These are phyloP conservation scores for Eragrostis nindensis DNA, from an alignment of 176 grass and related monocot species.

Conservation along the genomic window DNA sequence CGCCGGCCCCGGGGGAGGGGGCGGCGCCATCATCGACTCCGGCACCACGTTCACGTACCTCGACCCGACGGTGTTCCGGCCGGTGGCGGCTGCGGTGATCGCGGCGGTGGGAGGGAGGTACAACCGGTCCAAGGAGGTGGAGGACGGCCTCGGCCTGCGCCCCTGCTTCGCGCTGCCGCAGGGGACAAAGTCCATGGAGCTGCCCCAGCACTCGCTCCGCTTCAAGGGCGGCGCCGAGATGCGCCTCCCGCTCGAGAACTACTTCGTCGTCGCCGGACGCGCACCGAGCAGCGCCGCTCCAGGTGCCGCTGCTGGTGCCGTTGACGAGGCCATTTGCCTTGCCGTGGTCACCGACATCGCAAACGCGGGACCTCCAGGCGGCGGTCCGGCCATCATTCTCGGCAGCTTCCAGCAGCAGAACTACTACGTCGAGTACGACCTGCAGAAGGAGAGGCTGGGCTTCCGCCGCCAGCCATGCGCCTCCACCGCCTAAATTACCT, in stretches of 20 bases:
- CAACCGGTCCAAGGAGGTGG: constrained; percentile 55
- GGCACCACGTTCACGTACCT: constrained; percentile 90
- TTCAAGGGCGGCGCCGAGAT: constrained; percentile 70
- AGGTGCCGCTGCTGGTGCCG: too few species aligned
- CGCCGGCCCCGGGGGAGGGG: constrained; percentile 35
- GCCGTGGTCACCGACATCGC: constrained; percentile 61
- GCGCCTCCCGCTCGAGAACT: constrained; percentile 83
- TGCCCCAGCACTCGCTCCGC: constrained; percentile 63
- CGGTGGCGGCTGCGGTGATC: constrained; percentile 43
- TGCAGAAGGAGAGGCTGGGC: constrained; percentile 61
- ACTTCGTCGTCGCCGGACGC: constrained; percentile 51
- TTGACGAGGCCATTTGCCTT: constrained; percentile 64
- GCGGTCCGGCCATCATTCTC: constrained; percentile 75
- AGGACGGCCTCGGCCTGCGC: constrained; percentile 56
- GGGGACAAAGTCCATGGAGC: constrained; percentile 36
- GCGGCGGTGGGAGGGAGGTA: constrained; percentile 48
- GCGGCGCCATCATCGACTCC: constrained; percentile 85
- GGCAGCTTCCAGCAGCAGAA: constrained; percentile 97
- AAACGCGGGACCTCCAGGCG: neutral
- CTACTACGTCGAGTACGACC: constrained; percentile 84
- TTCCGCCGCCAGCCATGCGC: constrained; percentile 74
- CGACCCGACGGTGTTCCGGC: constrained; percentile 60
- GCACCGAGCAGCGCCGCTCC: neutral
- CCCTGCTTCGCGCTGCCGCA: constrained; percentile 76
- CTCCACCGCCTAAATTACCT: constrained; percentile 8